phyloP scores from a whole-genome alignment of 2,329 filamentous ascomycete species.

The Thielaviopsis punctulata region DNA sequence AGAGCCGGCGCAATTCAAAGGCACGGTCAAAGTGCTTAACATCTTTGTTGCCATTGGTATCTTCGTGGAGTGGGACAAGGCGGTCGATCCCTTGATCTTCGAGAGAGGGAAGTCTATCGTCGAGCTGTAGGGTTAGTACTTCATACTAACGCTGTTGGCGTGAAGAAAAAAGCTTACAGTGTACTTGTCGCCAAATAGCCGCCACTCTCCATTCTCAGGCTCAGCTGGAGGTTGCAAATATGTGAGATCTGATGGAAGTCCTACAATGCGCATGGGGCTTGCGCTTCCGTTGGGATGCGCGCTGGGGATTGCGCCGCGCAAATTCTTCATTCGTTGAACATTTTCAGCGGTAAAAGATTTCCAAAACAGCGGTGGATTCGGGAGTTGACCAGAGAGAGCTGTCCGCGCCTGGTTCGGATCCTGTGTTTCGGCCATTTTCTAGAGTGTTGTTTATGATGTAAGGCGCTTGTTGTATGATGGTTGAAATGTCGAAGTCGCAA shows the following conservation, averaged over 20 bases:
- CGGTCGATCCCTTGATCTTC: conserved; percentile 54
- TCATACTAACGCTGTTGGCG: neutral
- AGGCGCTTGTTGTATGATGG: too few species aligned
- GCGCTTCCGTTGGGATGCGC: neutral
- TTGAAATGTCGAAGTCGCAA: too few species aligned
- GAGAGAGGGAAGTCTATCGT: conserved; percentile 47
- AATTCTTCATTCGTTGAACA: conserved; percentile 33
- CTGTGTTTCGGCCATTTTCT: conserved; percentile 39
- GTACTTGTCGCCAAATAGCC: conserved; percentile 54
- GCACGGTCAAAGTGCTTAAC: conserved; percentile 44
- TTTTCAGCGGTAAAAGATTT: conserved; percentile 70
- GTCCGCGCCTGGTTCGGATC: conserved; percentile 24
- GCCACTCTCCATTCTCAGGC: conserved; percentile 53
- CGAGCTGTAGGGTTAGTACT: conserved; percentile 23
- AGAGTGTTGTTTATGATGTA: neutral
- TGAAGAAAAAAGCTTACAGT: conserved; percentile 21
- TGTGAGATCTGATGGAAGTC: conserved; percentile 50
- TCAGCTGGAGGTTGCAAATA: conserved; percentile 68
- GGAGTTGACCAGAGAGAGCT: conserved; percentile 50
- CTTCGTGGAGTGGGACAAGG: conserved; percentile 31
- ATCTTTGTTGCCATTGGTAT: conserved; percentile 24
- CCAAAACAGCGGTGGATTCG: conserved; percentile 80
- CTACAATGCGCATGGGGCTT: conserved; percentile 17
- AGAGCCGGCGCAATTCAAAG: conserved; percentile 55
- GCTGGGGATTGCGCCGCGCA: conserved; percentile 20